Evolutionary conservation across 2,329 filamentous ascomycete species (phyloP).

Genomic region (Cladosporium austrohemisphaericum): DNA sequence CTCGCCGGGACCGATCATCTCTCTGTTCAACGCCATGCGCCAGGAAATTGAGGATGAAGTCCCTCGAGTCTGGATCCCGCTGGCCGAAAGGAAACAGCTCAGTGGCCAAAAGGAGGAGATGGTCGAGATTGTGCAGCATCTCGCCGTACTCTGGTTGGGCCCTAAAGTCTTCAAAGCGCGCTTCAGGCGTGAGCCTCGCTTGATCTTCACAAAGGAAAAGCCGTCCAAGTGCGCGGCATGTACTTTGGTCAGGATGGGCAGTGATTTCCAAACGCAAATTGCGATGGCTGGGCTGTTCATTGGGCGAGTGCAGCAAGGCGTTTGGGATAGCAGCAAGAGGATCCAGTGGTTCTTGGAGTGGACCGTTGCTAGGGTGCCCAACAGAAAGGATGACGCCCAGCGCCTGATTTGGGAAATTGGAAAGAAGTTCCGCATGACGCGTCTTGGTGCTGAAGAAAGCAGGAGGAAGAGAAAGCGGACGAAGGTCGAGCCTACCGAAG

Average conservation of each 20-base stretch:
- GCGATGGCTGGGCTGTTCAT: constrained; percentile 24
- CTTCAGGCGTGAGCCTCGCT: constrained; percentile 5
- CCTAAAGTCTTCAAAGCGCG: constrained; percentile 10
- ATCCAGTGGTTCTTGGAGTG: constrained; percentile 19
- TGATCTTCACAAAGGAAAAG: not conserved
- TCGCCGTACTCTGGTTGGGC: constrained; percentile 20
- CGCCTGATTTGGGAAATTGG: constrained; percentile 11
- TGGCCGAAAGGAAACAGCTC: constrained; percentile 2
- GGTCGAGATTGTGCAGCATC: constrained; percentile 12
- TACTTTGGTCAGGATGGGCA: constrained; percentile 14
- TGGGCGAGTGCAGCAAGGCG: constrained; percentile 20
- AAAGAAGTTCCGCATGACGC: constrained; percentile 8
- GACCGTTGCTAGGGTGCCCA: not conserved
- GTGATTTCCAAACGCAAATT: constrained; percentile 17
- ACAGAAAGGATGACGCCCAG: not conserved
- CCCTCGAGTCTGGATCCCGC: constrained; percentile 15
- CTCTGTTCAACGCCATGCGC: constrained; percentile 20
- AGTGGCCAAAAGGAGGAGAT: constrained; percentile 7
- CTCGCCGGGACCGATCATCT: constrained; percentile 20
- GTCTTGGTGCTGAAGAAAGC: constrained; percentile 8
- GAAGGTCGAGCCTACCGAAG: not conserved
- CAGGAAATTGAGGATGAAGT: constrained; percentile 17
- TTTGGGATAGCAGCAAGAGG: constrained; percentile 27
- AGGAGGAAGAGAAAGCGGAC: not conserved
- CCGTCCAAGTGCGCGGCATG: constrained; percentile 25